Base-by-base conservation (phyloP, 331 rosid genomes). In the Erythrophleum ivorense region DNA sequence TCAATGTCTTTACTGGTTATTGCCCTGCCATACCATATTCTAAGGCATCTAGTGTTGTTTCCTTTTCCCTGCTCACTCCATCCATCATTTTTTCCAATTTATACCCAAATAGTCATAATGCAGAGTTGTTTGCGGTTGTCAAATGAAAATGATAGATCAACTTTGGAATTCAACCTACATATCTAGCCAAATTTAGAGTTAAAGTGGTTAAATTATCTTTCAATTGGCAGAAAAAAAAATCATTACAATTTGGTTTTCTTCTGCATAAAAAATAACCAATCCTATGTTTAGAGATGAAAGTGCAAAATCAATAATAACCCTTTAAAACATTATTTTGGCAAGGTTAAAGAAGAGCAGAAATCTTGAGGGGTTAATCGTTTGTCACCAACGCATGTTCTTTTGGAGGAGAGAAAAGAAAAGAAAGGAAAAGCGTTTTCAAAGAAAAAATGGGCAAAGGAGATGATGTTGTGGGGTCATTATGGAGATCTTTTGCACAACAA, bases 401-500 rank as follows among this genome's bases (percentile, higher is more conserved):
- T 52, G 16, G n/a, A 14, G 19, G 12, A 24, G 29, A 24, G 29
- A 24, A 24, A 24, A 24, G 73, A 73, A 45, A 65, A 24, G 14
- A 49, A 49, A 49, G 4, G 65, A 36, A 36, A 36, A 36, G 40
- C 5, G 19, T 34, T 45, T 16, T 50, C 63, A 18, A 60, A 19
- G 34, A 73, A 67, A 71, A 10, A 45, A 31, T 45, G 79, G 57
- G 40, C 43, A 64, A 59, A 82, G 73, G 24, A 87, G 85, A 65
- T 71, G 60, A 75, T 85, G 90, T 85, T 88, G 82, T 89, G 68
- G 68, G 87, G 84, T 85, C 71, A 84, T 76, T 1, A 70, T 36
- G 76, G 76, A 80, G 29, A 38, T 59, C 82, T 73, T 80, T 83
- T 60, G 49, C 45, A 48, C 6, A 50, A 11, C 78, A 84, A 55